Evolutionary conservation across 768 basidiomycete species (phyloP).

Genomic region (Polyporus arcularius): DNA sequence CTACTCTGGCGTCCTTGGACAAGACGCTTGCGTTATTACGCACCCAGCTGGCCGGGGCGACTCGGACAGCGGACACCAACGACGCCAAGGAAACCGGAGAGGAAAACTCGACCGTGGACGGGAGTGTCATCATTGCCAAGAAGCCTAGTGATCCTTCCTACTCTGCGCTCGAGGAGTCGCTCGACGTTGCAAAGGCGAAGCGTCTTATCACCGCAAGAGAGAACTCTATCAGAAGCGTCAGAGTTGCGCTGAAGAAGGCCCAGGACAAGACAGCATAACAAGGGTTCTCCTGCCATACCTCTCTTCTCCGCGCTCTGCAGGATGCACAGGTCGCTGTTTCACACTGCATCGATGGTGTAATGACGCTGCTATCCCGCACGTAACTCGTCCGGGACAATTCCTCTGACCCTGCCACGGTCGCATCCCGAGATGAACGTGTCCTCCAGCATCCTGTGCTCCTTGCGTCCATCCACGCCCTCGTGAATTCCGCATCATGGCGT

Average conservation of each 20-base stretch:
- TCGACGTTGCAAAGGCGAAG: slow-evolving; percentile 63
- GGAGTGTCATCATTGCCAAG: background rate
- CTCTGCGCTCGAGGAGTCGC: slow-evolving; percentile 34
- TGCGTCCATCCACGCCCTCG: too few species aligned
- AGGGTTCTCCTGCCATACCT: too few species aligned
- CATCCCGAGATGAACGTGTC: too few species aligned
- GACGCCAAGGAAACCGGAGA: background rate
- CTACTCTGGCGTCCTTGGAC: slow-evolving; percentile 61
- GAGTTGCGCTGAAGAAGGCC: slow-evolving; percentile 47
- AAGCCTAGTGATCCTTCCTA: slow-evolving; percentile 44
- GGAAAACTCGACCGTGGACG: background rate
- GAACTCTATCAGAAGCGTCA: slow-evolving; percentile 64
- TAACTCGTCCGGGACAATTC: too few species aligned
- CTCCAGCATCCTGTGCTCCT: too few species aligned
- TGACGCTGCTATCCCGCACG: too few species aligned
- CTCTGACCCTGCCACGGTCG: too few species aligned
- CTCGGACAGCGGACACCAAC: background rate
- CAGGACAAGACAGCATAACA: background rate
- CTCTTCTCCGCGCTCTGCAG: too few species aligned
- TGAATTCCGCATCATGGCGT: too few species aligned
- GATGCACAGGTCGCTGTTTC: too few species aligned
- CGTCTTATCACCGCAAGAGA: slow-evolving; percentile 71
- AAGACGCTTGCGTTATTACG: slow-evolving; percentile 60
- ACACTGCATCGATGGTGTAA: too few species aligned
- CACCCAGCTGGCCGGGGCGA: slow-evolving; percentile 39